Percentiles rank a stretch among this genome's conserved stretches.
phyloP scores from a whole-genome alignment of 805 yeast genomes.

The Citeromyces nyonsensis region DNA sequence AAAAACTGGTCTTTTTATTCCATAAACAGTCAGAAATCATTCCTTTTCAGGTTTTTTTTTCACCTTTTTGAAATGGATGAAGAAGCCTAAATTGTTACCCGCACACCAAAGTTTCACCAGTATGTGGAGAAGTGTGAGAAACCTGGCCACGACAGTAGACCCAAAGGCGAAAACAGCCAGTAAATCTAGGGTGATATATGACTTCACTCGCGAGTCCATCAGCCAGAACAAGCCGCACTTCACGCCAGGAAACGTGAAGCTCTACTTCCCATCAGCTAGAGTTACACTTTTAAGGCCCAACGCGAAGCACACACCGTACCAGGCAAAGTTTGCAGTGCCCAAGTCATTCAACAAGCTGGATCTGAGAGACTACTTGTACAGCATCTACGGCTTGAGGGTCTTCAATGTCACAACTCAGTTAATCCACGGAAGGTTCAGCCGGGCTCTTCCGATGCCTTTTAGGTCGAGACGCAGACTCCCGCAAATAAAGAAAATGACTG shows the following conservation, averaged over 20 bases:
- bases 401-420: constrained; percentile 79
- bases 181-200: constrained; percentile 3
- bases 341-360: constrained; percentile 87
- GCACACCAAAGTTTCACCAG: no score
- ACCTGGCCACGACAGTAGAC: no score
- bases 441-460: constrained; percentile 34
- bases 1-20: no score
- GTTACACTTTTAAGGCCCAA: constrained; percentile 73
- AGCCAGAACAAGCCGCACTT: constrained; percentile 64
- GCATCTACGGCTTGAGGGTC: constrained; percentile 82
- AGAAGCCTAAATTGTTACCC: no score
- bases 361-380: constrained; percentile 83
- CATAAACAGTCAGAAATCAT: no score
- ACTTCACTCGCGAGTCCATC: constrained; percentile 30
- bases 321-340: constrained; percentile 93
- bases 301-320: constrained; percentile 95
- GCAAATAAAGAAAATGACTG: constrained; percentile 90
- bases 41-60: no score
- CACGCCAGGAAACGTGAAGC: constrained; percentile 58
- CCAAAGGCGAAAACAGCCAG: no score
- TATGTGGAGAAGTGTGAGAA: no score
- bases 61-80: no score
- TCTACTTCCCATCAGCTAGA: constrained; percentile 79
- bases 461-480: constrained; percentile 62
- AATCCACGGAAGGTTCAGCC: constrained; percentile 51